Percentiles rank a stretch among this genome's conserved stretches.
These are phyloP conservation scores for Angomonas ambiguus DNA, from an alignment of 208 protist genomes.

Conservation along the genomic window DNA sequence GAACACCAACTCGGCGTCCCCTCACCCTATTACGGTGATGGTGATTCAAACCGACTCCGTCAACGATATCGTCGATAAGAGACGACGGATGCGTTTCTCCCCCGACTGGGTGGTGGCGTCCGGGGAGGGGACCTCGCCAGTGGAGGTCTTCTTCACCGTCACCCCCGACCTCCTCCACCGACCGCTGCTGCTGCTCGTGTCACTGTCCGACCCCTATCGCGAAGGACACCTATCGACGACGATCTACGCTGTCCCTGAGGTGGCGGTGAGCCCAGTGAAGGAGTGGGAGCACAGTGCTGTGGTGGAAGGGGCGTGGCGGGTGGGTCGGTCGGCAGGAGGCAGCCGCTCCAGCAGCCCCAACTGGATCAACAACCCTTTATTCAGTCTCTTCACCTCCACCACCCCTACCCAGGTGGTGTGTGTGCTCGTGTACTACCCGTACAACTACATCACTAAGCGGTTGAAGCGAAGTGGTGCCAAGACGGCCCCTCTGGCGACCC, in stretches of 20 bases:
- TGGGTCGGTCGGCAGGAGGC: constrained; percentile 78
- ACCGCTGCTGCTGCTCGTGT: constrained; percentile 71
- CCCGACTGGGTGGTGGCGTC: constrained; percentile 46
- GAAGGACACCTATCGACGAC: constrained; percentile 61
- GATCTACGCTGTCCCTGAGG: constrained; percentile 46
- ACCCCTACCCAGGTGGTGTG: constrained; percentile 64
- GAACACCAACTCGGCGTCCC: constrained; percentile 1
- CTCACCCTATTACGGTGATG: constrained; percentile 55
- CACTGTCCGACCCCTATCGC: constrained; percentile 64
- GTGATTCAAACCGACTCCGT: constrained; percentile 37
- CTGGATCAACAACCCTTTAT: constrained; percentile 91
- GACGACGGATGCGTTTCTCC: constrained; percentile 46
- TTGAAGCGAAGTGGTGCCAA: constrained; percentile 54
- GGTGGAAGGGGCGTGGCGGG: constrained; percentile 70
- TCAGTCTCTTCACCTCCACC: constrained; percentile 54
- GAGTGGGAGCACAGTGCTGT: constrained; percentile 67
- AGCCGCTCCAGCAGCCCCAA: constrained; percentile 49
- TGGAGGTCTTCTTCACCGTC: constrained; percentile 51
- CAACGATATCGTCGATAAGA: constrained; percentile 39
- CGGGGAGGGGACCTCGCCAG: not conserved
- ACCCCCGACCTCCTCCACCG: constrained; percentile 15
- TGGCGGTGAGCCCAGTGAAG: constrained; percentile 52
- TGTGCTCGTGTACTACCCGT: constrained; percentile 76
- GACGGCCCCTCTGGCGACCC: constrained; percentile 69
- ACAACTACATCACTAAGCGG: constrained; percentile 63